Percentiles rank a stretch among this genome's conserved stretches.
Evolutionary conservation across 176 grass and related monocot genomes (phyloP).

Genomic region (Microstegium vimineum): DNA sequence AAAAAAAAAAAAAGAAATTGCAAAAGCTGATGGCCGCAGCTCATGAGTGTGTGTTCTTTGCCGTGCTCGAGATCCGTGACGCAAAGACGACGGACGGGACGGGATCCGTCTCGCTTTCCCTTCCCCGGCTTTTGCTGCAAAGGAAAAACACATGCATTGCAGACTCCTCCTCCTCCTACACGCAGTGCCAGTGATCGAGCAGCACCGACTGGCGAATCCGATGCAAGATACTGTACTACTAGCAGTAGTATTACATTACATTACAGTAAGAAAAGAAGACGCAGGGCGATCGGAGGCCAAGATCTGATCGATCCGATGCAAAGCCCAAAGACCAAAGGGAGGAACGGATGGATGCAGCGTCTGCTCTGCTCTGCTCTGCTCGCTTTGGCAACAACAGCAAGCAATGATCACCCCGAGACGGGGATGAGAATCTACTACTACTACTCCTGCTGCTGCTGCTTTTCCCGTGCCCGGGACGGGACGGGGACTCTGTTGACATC

Average conservation of each 20-base stretch:
- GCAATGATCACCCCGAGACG: constrained; percentile 21
- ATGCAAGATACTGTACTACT: constrained; percentile 1
- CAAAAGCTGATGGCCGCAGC: constrained; percentile 3
- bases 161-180: neutral
- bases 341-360: neutral
- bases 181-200: no score
- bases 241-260: no score
- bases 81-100: neutral
- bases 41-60: neutral
- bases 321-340: neutral
- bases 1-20: no score
- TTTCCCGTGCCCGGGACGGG: no score
- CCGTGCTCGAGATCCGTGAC: constrained; percentile 29
- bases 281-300: neutral
- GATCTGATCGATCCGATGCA: constrained; percentile 38
- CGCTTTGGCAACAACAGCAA: neutral
- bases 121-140: constrained; percentile 17
- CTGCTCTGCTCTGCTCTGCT: no score
- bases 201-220: neutral
- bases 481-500: neutral
- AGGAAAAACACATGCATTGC: neutral
- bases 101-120: neutral
- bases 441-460: no score
- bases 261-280: no score
- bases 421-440: neutral